phyloP scores from a whole-genome alignment of 257 asterid genomes.

The Solanum pennellii region DNA sequence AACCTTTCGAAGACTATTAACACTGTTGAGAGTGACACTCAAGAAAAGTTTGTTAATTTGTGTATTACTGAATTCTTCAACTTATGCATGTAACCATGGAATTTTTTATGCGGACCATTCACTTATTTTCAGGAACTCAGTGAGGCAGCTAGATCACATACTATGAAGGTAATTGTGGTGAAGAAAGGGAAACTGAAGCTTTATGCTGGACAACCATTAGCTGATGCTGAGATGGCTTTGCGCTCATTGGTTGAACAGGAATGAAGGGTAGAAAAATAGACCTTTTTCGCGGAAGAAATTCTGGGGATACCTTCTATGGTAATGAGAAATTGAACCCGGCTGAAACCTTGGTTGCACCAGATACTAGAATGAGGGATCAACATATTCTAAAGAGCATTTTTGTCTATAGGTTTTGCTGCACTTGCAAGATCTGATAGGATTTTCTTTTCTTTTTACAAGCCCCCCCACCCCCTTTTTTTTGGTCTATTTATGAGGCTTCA shows the following conservation, averaged over 20 bases:
- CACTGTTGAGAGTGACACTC: background rate
- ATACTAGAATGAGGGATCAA: background rate
- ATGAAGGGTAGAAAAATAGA: background rate
- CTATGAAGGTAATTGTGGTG: conserved; percentile 48
- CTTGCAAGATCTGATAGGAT: no score
- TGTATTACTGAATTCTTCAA: background rate
- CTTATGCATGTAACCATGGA: background rate
- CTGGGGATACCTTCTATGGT: background rate
- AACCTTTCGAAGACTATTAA: background rate
- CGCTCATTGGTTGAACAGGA: conserved; percentile 27
- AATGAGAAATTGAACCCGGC: background rate
- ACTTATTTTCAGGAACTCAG: conserved; percentile 47
- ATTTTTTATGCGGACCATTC: background rate
- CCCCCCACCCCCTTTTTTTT: no score
- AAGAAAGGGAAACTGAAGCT: conserved; percentile 74
- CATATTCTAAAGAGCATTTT: no score
- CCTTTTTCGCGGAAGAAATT: background rate
- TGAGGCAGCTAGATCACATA: conserved; percentile 25
- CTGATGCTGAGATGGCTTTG: conserved; percentile 71
- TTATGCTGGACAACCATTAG: conserved; percentile 80
- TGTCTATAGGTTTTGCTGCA: no score
- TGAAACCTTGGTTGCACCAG: background rate
- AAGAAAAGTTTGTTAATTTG: background rate
- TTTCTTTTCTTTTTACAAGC: no score
- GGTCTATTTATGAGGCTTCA: background rate